phyloP scores from a whole-genome alignment of 179 eudicot species.

The Heliamphora pulchella region DNA sequence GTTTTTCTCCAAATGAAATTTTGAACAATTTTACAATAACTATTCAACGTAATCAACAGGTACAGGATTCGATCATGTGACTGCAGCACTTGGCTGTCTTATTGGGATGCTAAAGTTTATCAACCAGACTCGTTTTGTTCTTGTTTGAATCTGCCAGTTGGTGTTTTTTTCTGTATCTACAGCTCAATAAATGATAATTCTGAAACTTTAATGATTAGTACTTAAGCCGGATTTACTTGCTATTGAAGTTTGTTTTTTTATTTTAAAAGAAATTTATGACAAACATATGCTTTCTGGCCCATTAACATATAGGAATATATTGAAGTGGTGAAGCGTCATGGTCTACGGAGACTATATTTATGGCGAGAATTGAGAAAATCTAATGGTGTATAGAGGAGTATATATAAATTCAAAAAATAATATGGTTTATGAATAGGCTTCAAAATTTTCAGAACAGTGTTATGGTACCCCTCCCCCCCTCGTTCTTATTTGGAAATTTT shows the following conservation, averaged over 20 bases:
- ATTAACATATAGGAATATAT: not conserved
- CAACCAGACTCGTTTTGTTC: not conserved
- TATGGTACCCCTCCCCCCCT: conserved; percentile 15
- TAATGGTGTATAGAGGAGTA: too few relatives aligned
- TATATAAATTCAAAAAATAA: too few relatives aligned
- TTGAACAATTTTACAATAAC: not conserved
- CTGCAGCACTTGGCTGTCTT: not conserved
- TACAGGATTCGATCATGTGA: conserved; percentile 36
- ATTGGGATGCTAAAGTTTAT: not conserved
- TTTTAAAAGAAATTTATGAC: not conserved
- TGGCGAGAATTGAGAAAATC: too few relatives aligned
- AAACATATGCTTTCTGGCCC: not conserved
- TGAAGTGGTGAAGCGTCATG: not conserved
- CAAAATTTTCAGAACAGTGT: too few relatives aligned
- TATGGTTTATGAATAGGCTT: not conserved
- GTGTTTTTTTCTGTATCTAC: conserved; percentile 1
- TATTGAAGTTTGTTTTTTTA: conserved; percentile 24
- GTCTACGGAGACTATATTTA: not conserved
- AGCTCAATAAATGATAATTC: not conserved
- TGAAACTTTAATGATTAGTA: not conserved
- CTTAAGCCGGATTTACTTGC: not conserved
- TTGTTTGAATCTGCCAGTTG: not conserved
- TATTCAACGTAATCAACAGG: conserved; percentile 36
- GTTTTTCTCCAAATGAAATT: not conserved
- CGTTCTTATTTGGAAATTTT: not conserved